phyloP scores from a whole-genome alignment of 1,284 basidiomycete species.

The Cutaneotrichosporon sp. region DNA sequence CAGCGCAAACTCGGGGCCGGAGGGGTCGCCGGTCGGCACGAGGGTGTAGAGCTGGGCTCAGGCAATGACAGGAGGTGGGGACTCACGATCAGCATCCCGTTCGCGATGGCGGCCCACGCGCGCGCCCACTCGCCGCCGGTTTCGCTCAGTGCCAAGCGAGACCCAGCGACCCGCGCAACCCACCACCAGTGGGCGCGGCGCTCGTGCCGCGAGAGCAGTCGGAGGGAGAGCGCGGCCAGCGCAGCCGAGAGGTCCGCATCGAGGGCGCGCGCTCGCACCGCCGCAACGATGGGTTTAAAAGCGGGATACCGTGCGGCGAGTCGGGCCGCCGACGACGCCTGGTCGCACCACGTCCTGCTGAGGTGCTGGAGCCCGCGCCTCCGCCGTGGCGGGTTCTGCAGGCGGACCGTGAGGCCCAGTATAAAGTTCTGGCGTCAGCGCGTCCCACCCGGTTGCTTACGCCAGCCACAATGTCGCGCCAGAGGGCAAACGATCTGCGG shows the following conservation, averaged over 20 bases:
- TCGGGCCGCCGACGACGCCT: constrained; percentile 27
- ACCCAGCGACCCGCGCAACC: constrained; percentile 21
- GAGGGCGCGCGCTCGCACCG: constrained; percentile 31
- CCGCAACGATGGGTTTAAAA: constrained; percentile 13
- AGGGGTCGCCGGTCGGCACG: constrained; percentile 12
- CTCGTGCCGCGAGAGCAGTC: constrained; percentile 30
- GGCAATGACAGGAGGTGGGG: background rate
- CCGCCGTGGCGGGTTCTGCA: constrained; percentile 37
- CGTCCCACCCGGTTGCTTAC: constrained; percentile 23
- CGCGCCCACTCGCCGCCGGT: constrained; percentile 23
- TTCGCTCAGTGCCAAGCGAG: constrained; percentile 3
- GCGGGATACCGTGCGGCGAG: constrained; percentile 8
- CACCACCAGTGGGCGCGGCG: constrained; percentile 43
- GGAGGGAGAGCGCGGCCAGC: constrained; percentile 30
- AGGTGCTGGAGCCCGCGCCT: constrained; percentile 31
- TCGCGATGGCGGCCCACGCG: constrained; percentile 29
- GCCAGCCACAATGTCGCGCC: constrained; percentile 33
- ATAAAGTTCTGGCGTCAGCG: constrained; percentile 22
- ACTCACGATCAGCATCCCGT: constrained; percentile 39
- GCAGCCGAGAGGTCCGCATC: constrained; percentile 43
- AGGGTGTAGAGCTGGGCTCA: constrained; percentile 25
- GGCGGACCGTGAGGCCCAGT: constrained; percentile 18
- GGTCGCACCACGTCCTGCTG: constrained; percentile 35
- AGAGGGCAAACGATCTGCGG: constrained; percentile 23
- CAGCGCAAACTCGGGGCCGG: constrained; percentile 14